Conservation (phyloP, 2,329 filamentous ascomycete genomes). For the Hypoxylon sp. region DNA sequence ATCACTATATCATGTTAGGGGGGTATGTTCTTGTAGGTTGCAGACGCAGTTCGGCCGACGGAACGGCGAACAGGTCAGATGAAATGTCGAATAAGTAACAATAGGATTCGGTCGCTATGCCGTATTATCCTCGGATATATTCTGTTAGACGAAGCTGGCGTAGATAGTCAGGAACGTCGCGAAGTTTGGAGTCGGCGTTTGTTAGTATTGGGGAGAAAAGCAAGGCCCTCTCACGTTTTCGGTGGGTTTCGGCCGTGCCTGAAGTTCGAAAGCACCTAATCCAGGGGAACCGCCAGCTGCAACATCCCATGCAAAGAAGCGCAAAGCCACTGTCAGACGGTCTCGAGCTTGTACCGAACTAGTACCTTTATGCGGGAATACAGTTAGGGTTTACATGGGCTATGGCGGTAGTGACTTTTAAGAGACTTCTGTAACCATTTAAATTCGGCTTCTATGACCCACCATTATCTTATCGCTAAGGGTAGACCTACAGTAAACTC, state of each 20-base stretch:
- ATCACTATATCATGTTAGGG: conserved; percentile 46
- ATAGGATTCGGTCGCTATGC: conserved; percentile 26
- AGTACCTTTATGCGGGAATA: background rate
- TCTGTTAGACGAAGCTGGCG: too few species aligned
- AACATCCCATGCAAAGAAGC: conserved; percentile 25
- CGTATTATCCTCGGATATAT: conserved; percentile 11
- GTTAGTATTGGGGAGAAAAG: conserved; percentile 22
- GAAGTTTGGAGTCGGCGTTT: conserved; percentile 28
- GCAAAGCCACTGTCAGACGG: conserved; percentile 22
- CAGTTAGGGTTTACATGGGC: background rate
- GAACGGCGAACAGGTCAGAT: conserved; percentile 44
- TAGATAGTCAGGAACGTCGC: conserved; percentile 20
- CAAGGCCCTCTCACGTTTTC: conserved; percentile 20
- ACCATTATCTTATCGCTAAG: too few species aligned
- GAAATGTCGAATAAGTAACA: conserved; percentile 29
- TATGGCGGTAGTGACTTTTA: conserved; percentile 9
- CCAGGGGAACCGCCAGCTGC: conserved; percentile 25
- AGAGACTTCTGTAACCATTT: too few species aligned
- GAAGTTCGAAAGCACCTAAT: conserved; percentile 30
- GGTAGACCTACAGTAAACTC: conserved; percentile 2
- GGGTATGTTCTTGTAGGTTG: conserved; percentile 16
- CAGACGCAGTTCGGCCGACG: conserved; percentile 42
- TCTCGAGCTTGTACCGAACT: background rate
- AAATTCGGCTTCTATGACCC: too few species aligned
- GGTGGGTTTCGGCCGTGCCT: conserved; percentile 32